Conservation (phyloP, 1,284 basidiomycete genomes). For the Pseudozyma pruni region DNA sequence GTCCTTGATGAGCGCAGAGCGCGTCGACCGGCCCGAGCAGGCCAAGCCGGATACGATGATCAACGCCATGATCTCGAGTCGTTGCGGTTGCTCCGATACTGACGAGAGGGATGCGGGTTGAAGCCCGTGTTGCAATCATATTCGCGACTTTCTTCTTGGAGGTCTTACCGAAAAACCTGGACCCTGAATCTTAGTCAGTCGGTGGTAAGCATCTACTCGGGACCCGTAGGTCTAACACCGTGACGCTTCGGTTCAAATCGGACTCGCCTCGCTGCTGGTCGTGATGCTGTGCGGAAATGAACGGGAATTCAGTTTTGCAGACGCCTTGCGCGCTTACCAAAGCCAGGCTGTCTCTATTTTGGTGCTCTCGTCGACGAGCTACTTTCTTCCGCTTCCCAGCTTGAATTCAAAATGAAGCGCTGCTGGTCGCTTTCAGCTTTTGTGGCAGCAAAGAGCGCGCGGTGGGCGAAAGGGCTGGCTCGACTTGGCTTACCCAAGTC, state of each 20-base stretch:
- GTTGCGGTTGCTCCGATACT: constrained; percentile 1
- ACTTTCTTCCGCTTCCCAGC: constrained; percentile 29
- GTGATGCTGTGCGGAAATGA: constrained; percentile 21
- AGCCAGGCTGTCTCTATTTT: constrained; percentile 4
- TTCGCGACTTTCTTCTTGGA: constrained; percentile 24
- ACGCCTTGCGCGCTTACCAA: constrained; percentile 24
- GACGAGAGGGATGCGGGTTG: background rate
- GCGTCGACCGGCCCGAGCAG: constrained; percentile 83
- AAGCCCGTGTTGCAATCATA: too few species aligned
- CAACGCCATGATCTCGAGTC: constrained; percentile 80
- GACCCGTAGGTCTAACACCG: background rate
- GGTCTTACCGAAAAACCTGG: constrained; percentile 1
- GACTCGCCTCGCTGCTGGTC: background rate
- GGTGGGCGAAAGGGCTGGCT: background rate
- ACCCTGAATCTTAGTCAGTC: constrained; percentile 19
- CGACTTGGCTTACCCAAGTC: background rate
- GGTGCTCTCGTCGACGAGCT: background rate
- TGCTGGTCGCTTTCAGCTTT: background rate
- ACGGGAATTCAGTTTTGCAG: constrained; percentile 21
- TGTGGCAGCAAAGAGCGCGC: too few species aligned
- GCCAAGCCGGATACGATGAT: constrained; percentile 92
- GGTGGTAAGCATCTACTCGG: constrained; percentile 1
- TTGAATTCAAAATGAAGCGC: background rate
- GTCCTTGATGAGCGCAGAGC: constrained; percentile 76
- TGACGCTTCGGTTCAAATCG: constrained; percentile 19